Conservation (phyloP, 331 rosid species). For the Quercus lobata region DNA sequence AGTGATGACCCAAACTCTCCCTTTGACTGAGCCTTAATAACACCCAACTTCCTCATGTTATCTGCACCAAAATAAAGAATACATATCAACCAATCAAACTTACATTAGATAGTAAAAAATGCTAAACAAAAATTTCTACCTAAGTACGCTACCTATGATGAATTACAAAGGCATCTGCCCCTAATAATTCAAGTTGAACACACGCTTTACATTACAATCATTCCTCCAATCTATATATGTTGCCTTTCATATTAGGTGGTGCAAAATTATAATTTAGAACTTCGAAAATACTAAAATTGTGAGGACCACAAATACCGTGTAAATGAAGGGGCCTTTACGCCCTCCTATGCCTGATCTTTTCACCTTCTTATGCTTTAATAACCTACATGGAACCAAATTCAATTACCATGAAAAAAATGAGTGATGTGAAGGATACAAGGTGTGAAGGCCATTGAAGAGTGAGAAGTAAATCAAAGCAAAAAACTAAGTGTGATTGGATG, state of each 20-base stretch:
- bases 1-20: too few relatives aligned
- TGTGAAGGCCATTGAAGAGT: too few relatives aligned
- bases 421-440: too few relatives aligned
- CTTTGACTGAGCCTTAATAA: conserved; percentile 2
- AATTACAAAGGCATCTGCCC: background rate
- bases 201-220: background rate
- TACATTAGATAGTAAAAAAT: background rate
- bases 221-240: background rate
- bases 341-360: conserved; percentile 50
- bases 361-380: conserved; percentile 62
- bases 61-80: conserved; percentile 23
- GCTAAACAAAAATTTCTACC: background rate
- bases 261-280: background rate
- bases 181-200: background rate
- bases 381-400: conserved; percentile 35
- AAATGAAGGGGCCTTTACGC: conserved; percentile 44
- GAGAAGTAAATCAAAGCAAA: too few relatives aligned
- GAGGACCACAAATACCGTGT: conserved; percentile 43
- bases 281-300: background rate
- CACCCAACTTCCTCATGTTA: conserved; percentile 25
- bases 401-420: background rate
- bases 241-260: background rate
- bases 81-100: background rate
- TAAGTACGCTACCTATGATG: background rate
- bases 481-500: too few relatives aligned